Base-by-base conservation (phyloP, 345 rosid genomes). In the Gynandropsis gynandra region DNA sequence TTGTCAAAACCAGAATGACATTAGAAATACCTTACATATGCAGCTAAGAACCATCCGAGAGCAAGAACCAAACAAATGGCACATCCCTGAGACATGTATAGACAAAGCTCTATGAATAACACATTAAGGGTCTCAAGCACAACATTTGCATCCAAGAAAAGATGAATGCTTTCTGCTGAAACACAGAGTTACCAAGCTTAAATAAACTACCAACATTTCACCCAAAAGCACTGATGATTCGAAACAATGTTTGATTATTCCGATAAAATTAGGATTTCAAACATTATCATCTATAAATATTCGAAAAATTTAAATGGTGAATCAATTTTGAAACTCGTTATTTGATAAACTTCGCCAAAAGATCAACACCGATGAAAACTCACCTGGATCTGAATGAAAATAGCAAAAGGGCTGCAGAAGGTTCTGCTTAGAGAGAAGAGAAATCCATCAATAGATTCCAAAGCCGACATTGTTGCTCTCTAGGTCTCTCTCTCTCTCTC, bases 361-460 rank as follows among this genome's bases (percentile, higher is more conserved):
- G 4, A 24, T 24, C 29, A 24, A 24, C 2, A 2, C 31, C 3
- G 24, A 42, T 9, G 47, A 13, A 7, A 41, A 43, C 66, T 21
- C 10, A 92, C 98, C 95, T 92, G 98, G 87, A 92, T 80, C 88
- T 92, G 98, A 74, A 92, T 29, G 57, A 85, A 92, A 54, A 85
- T 73, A 35, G 90, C 86, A 10, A 85, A 35, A 54, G 98, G 95
- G 45, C 69, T 72, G 21, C 87, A 77, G 20, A 82, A 81, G 1
- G 86, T 71, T 65, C 66, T 61, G 74, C 83, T 83, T 72, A 92
- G 78, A 65, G 82, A 85, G 90, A 92, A 82, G 69, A 92, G 88
- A 58, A 74, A 51, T 56, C 75, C 74, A 74, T 89, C 98, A 15
- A 80, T 52, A 49, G 78, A 59, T 58, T 79, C 85, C 64, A 87